Evolutionary conservation across 2,329 filamentous ascomycete genomes (phyloP).

Genomic region (Ceratocystis harringtonii): DNA sequence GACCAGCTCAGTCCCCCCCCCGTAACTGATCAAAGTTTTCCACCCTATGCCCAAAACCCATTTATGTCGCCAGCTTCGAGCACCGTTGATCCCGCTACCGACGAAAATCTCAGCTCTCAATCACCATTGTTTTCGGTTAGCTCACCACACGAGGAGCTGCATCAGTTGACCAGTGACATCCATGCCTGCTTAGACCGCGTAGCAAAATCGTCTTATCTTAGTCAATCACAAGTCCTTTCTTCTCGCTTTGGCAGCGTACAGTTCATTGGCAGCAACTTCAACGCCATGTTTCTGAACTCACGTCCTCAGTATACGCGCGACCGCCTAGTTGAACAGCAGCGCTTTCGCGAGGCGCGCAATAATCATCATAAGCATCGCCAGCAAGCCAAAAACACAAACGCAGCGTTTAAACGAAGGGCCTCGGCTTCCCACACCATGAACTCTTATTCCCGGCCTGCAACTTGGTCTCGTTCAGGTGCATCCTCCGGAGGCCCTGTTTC

Average conservation of each 20-base stretch:
- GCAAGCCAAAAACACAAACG: neutral
- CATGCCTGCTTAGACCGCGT: constrained; percentile 12
- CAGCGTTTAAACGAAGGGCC: neutral
- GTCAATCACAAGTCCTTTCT: constrained; percentile 1
- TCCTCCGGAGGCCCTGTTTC: neutral
- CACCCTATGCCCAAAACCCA: neutral
- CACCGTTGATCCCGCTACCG: constrained; percentile 6
- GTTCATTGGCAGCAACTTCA: constrained; percentile 11
- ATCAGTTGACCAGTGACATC: constrained; percentile 2
- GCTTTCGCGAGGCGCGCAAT: constrained; percentile 5
- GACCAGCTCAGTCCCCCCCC: constrained; percentile 9
- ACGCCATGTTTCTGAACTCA: constrained; percentile 9
- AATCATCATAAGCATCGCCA: neutral
- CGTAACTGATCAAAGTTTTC: neutral
- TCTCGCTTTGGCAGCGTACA: neutral
- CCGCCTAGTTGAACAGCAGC: constrained; percentile 7
- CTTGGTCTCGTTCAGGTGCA: neutral
- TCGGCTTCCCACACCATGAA: neutral
- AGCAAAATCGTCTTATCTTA: neutral
- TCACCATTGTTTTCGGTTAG: constrained; percentile 3
- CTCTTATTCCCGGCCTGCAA: neutral
- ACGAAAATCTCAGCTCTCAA: neutral
- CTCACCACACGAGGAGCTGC: neutral
- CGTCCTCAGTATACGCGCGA: constrained; percentile 4
- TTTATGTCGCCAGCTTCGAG: constrained; percentile 15